A percentile compares a stretch with the other conserved stretches of the same genome.
Evolutionary conservation across 306 rosid genomes (phyloP).

Genomic region (Lathyrus oleraceus): DNA sequence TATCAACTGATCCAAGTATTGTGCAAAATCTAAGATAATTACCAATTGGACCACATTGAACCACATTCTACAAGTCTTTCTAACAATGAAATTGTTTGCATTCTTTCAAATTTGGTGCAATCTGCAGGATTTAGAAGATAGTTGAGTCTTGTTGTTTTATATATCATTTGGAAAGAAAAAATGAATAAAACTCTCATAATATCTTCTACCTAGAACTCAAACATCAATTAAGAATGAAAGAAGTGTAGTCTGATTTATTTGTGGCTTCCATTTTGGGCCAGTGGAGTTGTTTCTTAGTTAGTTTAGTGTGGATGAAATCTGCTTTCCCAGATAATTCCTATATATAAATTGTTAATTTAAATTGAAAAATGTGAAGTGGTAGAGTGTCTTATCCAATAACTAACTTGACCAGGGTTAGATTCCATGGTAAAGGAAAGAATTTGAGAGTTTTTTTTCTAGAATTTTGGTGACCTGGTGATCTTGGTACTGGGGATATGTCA

Average conservation of each 20-base stretch:
- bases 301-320: too few relatives aligned
- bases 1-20: not conserved
- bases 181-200: constrained; percentile 10
- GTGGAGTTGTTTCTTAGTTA: too few relatives aligned
- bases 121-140: constrained; percentile 20
- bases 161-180: constrained; percentile 4
- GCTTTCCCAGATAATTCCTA: too few relatives aligned
- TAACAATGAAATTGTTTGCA: not conserved
- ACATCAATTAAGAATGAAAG: not conserved
- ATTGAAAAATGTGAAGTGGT: too few relatives aligned
- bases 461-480: too few relatives aligned
- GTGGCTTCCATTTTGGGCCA: not conserved
- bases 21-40: constrained; percentile 15
- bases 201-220: not conserved
- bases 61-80: not conserved
- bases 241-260: not conserved
- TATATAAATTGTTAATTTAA: too few relatives aligned
- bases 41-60: constrained; percentile 5
- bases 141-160: not conserved
- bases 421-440: too few relatives aligned
- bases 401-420: too few relatives aligned
- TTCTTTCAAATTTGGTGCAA: constrained; percentile 21
- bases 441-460: too few relatives aligned
- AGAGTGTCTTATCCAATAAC: too few relatives aligned
- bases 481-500: too few relatives aligned